These are phyloP conservation scores for Hypoxylon sp. DNA, from an alignment of 2,329 filamentous ascomycete species.

Conservation along the genomic window DNA sequence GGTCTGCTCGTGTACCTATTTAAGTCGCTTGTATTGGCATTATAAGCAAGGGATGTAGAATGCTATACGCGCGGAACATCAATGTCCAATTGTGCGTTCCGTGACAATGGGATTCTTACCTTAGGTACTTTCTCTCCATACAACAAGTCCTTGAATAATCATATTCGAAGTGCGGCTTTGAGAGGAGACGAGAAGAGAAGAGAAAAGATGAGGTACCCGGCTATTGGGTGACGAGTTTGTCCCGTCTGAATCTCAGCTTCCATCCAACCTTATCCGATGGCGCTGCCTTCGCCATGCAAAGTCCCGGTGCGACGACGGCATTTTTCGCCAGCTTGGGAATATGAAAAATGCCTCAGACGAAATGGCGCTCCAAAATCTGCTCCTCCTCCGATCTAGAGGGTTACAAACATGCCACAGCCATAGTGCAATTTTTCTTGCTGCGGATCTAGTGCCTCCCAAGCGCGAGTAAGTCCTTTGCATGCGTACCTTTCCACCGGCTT, in stretches of 20 bases:
- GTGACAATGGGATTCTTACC: conserved; percentile 11
- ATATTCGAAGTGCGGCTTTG: conserved; percentile 25
- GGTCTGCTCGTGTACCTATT: conserved; percentile 11
- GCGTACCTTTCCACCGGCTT: conserved; percentile 25
- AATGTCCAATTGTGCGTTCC: neutral
- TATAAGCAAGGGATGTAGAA: conserved; percentile 19
- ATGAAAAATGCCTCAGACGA: conserved; percentile 29
- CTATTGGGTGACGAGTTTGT: conserved; percentile 16
- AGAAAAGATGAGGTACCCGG: conserved; percentile 26
- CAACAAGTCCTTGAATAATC: conserved; percentile 2
- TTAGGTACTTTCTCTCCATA: conserved; percentile 2
- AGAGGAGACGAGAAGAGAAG: conserved; percentile 10
- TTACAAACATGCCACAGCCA: conserved; percentile 22
- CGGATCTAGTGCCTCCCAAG: conserved; percentile 19
- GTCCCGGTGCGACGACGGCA: conserved; percentile 24
- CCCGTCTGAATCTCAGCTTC: conserved; percentile 16
- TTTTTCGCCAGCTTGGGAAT: conserved; percentile 7
- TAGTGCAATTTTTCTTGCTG: conserved; percentile 17
- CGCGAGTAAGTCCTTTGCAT: conserved; percentile 18
- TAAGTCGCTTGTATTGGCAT: conserved; percentile 15
- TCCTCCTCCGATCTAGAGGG: conserved; percentile 9
- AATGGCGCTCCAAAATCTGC: conserved; percentile 10
- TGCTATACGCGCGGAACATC: neutral
- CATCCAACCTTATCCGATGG: conserved; percentile 25
- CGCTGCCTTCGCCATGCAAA: conserved; percentile 27